A percentile compares a stretch with the other conserved stretches of the same genome.
phyloP scores from a whole-genome alignment of 2,329 filamentous ascomycete species.

The Huntiella decipiens region DNA sequence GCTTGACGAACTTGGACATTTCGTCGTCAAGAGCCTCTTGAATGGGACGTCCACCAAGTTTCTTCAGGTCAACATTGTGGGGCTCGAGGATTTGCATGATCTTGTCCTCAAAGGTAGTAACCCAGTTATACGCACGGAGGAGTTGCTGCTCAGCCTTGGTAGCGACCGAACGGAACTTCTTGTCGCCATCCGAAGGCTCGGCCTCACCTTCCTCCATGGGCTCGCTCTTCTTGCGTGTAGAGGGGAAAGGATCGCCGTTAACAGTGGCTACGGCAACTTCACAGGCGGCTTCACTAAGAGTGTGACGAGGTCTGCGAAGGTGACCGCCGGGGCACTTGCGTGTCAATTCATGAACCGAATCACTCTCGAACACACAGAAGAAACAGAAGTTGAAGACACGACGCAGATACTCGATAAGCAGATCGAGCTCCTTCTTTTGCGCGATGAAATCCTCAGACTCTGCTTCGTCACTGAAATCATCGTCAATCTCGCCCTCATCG shows the following conservation, averaged over 20 bases:
- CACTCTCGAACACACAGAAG: constrained; percentile 97
- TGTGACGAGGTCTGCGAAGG: constrained; percentile 73
- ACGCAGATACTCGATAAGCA: constrained; percentile 89
- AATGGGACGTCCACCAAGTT: constrained; percentile 71
- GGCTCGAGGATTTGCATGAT: constrained; percentile 83
- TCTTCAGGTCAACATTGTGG: constrained; percentile 67
- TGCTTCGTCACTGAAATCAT: constrained; percentile 58
- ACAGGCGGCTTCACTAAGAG: constrained; percentile 65
- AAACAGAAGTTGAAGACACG: constrained; percentile 98
- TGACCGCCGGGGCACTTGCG: constrained; percentile 96
- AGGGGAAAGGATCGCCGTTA: constrained; percentile 62
- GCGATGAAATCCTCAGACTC: constrained; percentile 78
- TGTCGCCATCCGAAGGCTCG: constrained; percentile 34
- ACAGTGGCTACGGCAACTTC: constrained; percentile 73
- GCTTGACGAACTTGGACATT: constrained; percentile 72
- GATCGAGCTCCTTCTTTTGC: constrained; percentile 93
- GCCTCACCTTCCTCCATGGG: constrained; percentile 41
- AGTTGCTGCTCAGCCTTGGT: constrained; percentile 80
- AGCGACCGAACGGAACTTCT: constrained; percentile 49
- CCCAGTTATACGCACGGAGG: constrained; percentile 93
- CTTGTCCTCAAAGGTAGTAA: constrained; percentile 96
- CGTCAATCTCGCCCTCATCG: constrained; percentile 58
- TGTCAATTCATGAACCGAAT: constrained; percentile 87
- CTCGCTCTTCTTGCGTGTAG: constrained; percentile 49
- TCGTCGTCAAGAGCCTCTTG: constrained; percentile 82